Conservation (phyloP, 208 protist genomes). For the Acanthamoeba lenticulata region DNA sequence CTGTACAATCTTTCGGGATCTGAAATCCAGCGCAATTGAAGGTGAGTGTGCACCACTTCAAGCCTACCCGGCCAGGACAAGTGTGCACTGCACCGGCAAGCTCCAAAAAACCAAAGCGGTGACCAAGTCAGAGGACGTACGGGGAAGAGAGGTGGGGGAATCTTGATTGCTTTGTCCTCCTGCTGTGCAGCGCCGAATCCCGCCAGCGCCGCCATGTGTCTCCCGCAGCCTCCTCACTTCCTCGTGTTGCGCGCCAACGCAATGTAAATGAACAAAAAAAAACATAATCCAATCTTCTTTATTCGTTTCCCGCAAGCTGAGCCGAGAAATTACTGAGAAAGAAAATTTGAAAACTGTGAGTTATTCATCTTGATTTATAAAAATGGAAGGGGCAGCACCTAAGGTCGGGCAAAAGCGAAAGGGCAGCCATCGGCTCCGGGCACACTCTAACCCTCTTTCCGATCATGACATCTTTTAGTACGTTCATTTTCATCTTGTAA, state of each 20-base stretch:
- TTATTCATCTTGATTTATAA: not conserved
- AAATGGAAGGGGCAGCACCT: not conserved
- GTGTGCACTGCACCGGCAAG: not conserved
- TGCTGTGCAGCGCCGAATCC: not conserved
- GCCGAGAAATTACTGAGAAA: not conserved
- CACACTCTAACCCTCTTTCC: constrained; percentile 65
- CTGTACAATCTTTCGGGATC: no score
- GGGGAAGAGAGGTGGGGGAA: not conserved
- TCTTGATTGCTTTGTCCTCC: not conserved
- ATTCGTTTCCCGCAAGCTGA: not conserved
- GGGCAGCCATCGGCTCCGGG: constrained; percentile 18
- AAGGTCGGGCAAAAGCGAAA: constrained; percentile 55
- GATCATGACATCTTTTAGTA: constrained; percentile 72
- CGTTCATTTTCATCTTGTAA: not conserved
- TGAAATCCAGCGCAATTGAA: not conserved
- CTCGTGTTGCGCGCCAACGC: not conserved
- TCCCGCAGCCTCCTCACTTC: not conserved
- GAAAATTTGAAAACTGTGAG: not conserved
- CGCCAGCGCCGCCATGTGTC: not conserved
- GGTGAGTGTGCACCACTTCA: no score
- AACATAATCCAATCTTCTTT: not conserved
- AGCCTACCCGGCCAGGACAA: no score
- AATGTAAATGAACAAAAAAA: not conserved
- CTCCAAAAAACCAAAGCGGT: not conserved
- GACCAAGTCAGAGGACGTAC: not conserved